Evolutionary conservation across 306 rosid species (phyloP), one percentile per base, ranked within the genome.

Genomic region (Cyamopsis tetragonoloba): DNA sequence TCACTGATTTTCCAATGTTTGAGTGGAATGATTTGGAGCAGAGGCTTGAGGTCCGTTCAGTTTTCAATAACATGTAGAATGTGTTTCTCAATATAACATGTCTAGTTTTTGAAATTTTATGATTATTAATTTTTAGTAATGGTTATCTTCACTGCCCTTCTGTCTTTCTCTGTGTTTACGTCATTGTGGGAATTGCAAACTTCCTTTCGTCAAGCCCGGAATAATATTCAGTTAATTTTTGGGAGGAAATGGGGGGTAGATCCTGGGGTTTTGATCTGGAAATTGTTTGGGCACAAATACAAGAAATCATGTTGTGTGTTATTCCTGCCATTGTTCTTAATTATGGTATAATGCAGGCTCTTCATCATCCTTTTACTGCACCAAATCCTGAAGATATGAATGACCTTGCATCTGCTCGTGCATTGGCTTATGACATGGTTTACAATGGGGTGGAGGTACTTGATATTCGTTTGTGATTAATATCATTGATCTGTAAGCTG

Each of bases 361-460:
- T 93, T 82, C 99, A 93, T 71, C 99, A 93, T 72, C 97, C 99
- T 58, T 93, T 93, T 80, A 93, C 99, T 56, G 99, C 99, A 20
- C 99, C 99, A 58, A 88, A 93, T 77, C 91, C 99, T 10, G 90
- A 89, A 78, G 99, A 89, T 73, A 79, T 85, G 78, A 70, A 80
- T 51, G 87, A 93, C 79, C 96, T 93, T 56, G 85, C 97, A 22
- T 80, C 96, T 62, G 98, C 99, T 49, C 96, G 95, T 68, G 99
- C 99, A 3, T 79, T 93, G 74, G 99, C 99, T 11, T 93, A 90
- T 84, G 99, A 93, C 81, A 84, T 93, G 96, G 97, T 93, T 82
- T 89, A 86, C 78, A 93, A 89, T 60, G 99, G 99, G 57, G 99
- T 93, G 31, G 99, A 93, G 99, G 99, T 90, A 75, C 57, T 38